Base-by-base conservation (phyloP, 768 basidiomycete species). In the Tylopilus sp. region DNA sequence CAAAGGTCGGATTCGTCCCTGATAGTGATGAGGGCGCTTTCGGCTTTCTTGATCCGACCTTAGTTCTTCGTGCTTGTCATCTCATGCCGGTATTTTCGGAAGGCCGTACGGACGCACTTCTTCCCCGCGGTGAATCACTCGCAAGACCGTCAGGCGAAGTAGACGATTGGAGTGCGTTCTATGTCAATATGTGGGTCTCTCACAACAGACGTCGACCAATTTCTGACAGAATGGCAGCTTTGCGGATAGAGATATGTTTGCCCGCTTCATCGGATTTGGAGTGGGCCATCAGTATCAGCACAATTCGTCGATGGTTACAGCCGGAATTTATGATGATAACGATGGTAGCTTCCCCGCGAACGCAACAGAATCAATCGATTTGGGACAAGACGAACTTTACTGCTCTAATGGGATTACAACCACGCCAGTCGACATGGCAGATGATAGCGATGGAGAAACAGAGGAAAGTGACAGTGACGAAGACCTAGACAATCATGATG, bases 81-180 rank as follows among this genome's bases (percentile, higher is more conserved):
- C 30, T 70, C 2, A 63, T 68, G 16, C 65, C 69, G 0, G 63
- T 50, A 0, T 70, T 64, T 34, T 31, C 51, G 3, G 54, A 64
- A 14, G 63, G 65, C 11, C 44, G 48, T 3, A 62, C 57, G 1
- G 41, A 53, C n/a, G 44, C 53, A 2, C 43, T 63, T 3, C 50
- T 61, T 0, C 19, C 29, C 3, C 21, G 17, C 17, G 56, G 56
- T 8, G 33, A 28, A 7, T 57, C 59, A 1, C n/a, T 47, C 22
- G 45, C 53, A 0, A 14, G 42, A 10, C 12, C 26, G 11, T 6
- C 14, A 0, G 17, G 33, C 3, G 50, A 24, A 16, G 1, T n/a
- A n/a, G 46, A 53, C 11, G 50, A 62, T 16, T 62, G 58, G 58
- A 14, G 13, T 3, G 52, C 60, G 19, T 59, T 29, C 9, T 62